phyloP scores from a whole-genome alignment of 2,329 filamentous ascomycete species.

The Cladorrhinum sp. region DNA sequence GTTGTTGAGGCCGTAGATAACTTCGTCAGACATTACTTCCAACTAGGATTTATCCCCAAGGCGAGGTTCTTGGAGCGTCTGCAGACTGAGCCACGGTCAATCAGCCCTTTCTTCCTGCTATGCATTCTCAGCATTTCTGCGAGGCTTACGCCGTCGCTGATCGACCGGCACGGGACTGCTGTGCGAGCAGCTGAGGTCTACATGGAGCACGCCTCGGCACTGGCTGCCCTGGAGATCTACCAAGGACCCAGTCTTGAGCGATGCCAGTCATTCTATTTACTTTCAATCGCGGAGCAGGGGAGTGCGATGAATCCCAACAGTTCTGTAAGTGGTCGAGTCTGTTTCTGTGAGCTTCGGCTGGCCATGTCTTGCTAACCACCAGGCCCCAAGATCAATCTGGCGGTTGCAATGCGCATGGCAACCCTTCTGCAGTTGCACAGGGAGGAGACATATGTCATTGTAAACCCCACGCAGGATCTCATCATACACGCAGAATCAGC shows the following conservation, averaged over 20 bases:
- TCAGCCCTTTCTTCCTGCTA: conserved; percentile 54
- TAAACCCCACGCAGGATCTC: conserved; percentile 42
- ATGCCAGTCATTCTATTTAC: conserved; percentile 57
- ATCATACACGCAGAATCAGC: conserved; percentile 54
- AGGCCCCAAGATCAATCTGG: conserved; percentile 50
- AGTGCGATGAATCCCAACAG: conserved; percentile 52
- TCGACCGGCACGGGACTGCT: conserved; percentile 48
- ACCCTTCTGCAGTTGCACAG: conserved; percentile 53
- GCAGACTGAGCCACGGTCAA: conserved; percentile 44
- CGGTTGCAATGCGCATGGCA: conserved; percentile 55
- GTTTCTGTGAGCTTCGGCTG: too few species aligned
- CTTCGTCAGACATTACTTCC: conserved; percentile 56
- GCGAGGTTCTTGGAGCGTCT: conserved; percentile 47
- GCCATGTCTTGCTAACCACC: not conserved
- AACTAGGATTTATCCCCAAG: conserved; percentile 58
- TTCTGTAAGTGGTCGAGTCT: conserved; percentile 41
- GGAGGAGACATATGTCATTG: conserved; percentile 51
- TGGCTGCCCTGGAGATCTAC: conserved; percentile 52
- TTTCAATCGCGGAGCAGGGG: conserved; percentile 58
- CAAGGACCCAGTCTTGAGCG: conserved; percentile 51
- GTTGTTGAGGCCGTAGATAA: conserved; percentile 52
- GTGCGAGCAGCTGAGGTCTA: conserved; percentile 52
- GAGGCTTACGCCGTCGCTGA: conserved; percentile 49
- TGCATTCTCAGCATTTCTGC: conserved; percentile 56
- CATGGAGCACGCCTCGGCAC: conserved; percentile 47